Evolutionary conservation across 1,284 basidiomycete species (phyloP), one percentile per base, ranked within the genome.

Genomic region (Austroboletus niveus): DNA sequence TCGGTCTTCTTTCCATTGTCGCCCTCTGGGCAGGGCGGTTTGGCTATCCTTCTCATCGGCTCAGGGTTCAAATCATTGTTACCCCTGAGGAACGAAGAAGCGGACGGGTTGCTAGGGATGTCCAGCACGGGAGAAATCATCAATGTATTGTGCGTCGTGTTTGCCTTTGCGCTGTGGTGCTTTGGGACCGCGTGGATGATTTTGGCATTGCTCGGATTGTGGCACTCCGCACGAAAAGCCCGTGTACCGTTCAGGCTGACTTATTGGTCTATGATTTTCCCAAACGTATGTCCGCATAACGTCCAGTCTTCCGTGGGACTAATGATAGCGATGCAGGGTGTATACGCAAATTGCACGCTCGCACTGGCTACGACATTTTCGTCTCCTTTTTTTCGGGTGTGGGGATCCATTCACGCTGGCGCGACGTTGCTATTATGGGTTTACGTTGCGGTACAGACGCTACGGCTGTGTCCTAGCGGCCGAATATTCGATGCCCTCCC

Each of bases 301-400:
- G n/a, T n/a, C 34, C 22, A 40, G 22, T 24, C 15, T 32, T 15
- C 11, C 14, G 8, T 46, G 41, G n/a, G 38, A 51, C 42, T 53
- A 39, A 63, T 45, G 4, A 22, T 5, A 15, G 9, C 24, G n/a
- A 8, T 31, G 3, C 32, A 81, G 80, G 76, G 82, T 22, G 84
- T 86, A 1, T 87, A 84, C 51, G 81, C 84, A 1, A 82, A 82
- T 35, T 72, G 85, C 3, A 85, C 85, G 0, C 76, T 84, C 15
- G 69, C 71, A 22, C 71, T 89, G 0, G 77, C 75, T 0, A 55
- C 53, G 1, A 73, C 77, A 22, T 76, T 89, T 50, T 75, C 84
- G 31, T 76, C 75, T 1, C 60, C 63, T 3, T 80, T 84, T 65
- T 76, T 81, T 63, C 75, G 71, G 45, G 72, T 81, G 12, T 75